These are phyloP conservation scores for Nitzschia sp. DNA, from an alignment of 108 stramenopile species.

Conservation along the genomic window DNA sequence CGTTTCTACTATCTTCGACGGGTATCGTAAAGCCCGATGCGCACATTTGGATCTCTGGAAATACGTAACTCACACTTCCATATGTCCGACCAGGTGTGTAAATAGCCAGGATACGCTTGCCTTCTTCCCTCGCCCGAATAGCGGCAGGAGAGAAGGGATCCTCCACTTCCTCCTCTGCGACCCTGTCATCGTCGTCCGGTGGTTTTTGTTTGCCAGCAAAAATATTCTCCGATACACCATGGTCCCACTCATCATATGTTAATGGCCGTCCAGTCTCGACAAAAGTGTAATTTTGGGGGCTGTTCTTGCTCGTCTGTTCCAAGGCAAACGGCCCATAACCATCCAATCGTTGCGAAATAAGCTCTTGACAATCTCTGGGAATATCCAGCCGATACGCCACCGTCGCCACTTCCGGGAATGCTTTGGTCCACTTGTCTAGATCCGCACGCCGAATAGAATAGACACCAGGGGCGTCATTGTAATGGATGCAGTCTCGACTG, in stretches of 20 bases:
- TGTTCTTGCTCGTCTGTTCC: conserved; percentile 10
- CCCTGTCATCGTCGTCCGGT: conserved; percentile 32
- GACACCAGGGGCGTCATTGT: conserved; percentile 67
- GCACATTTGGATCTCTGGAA: conserved; percentile 67
- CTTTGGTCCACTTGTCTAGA: conserved; percentile 62
- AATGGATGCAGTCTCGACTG: conserved; percentile 72
- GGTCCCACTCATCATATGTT: conserved; percentile 69
- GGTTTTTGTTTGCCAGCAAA: conserved; percentile 30
- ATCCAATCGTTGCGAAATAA: conserved; percentile 72
- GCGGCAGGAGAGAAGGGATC: conserved; percentile 61
- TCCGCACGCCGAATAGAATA: conserved; percentile 64
- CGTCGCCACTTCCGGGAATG: conserved; percentile 58
- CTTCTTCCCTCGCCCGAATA: conserved; percentile 69
- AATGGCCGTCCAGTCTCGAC: conserved; percentile 70
- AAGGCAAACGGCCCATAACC: conserved; percentile 87
- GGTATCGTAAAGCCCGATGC: conserved; percentile 81
- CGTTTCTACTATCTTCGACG: conserved; percentile 61
- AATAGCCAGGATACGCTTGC: conserved; percentile 68
- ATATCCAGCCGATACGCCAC: conserved; percentile 77
- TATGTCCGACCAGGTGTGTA: conserved; percentile 85
- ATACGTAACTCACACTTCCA: conserved; percentile 79
- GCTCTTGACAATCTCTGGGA: conserved; percentile 73
- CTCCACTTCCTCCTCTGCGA: background rate
- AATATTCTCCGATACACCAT: conserved; percentile 45
- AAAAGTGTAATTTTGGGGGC: conserved; percentile 32